phyloP scores from a whole-genome alignment of 352 stramenopile species.

The Phytopythium aichiense region DNA sequence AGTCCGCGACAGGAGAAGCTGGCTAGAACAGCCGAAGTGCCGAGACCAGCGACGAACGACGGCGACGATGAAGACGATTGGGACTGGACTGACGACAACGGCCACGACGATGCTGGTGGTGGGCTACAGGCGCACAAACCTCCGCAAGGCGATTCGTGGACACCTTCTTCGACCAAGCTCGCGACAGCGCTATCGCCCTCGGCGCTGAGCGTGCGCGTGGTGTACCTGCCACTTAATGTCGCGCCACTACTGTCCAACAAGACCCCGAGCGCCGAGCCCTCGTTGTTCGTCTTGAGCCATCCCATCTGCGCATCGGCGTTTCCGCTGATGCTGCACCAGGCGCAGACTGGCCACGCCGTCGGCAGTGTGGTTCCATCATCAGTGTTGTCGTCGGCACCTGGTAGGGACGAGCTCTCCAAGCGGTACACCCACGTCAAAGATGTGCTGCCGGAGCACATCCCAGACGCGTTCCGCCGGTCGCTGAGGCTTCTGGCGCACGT shows the following conservation, averaged over 20 bases:
- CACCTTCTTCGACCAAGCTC: not conserved
- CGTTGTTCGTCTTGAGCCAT: constrained; percentile 70
- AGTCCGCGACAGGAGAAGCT: not conserved
- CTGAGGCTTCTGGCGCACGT: constrained; percentile 66
- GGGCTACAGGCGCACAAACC: not conserved
- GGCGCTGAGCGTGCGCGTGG: constrained; percentile 24
- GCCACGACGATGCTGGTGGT: not conserved
- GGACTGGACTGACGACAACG: constrained; percentile 41
- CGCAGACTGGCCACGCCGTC: constrained; percentile 8
- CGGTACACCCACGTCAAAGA: constrained; percentile 63
- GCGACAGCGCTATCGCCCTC: not conserved
- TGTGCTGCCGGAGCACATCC: constrained; percentile 64
- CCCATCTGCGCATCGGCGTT: constrained; percentile 63
- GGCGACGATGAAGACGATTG: constrained; percentile 30
- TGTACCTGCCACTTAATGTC: constrained; percentile 56
- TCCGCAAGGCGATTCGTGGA: not conserved
- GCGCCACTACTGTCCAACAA: constrained; percentile 49
- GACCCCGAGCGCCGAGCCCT: constrained; percentile 34
- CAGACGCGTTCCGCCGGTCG: constrained; percentile 45
- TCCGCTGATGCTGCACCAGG: constrained; percentile 61
- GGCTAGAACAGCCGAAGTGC: not conserved
- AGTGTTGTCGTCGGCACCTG: not conserved
- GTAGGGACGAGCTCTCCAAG: not conserved
- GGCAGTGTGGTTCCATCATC: not conserved
- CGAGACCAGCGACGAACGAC: not conserved